phyloP scores from a whole-genome alignment of 1,284 basidiomycete species.

The Puccinia coronata region DNA sequence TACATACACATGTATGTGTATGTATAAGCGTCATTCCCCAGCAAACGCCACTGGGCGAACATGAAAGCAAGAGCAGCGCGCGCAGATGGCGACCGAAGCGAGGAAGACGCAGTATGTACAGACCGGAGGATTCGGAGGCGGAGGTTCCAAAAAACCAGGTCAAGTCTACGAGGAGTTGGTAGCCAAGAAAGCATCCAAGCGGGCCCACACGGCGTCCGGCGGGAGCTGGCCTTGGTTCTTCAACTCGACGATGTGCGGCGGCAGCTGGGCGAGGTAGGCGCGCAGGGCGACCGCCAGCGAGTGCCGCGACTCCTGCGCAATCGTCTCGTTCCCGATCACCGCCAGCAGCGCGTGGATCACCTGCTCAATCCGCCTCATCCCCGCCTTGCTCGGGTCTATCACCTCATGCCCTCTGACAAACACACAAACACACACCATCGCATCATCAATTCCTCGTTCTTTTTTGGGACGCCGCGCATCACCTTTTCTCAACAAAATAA shows the following conservation, averaged over 20 bases:
- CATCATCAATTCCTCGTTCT: not conserved
- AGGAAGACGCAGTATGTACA: no score
- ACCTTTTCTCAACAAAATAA: no score
- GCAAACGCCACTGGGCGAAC: no score
- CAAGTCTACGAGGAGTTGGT: not conserved
- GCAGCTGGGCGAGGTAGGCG: conserved; percentile 3
- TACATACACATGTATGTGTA: no score
- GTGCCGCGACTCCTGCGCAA: conserved; percentile 1
- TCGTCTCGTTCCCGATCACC: conserved; percentile 2
- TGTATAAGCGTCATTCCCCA: no score
- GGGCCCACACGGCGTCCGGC: not conserved
- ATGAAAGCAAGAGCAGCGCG: no score
- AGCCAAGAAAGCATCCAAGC: conserved; percentile 2
- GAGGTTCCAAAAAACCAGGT: conserved; percentile 1
- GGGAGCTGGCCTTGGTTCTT: not conserved
- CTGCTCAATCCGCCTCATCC: conserved; percentile 19
- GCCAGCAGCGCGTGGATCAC: not conserved
- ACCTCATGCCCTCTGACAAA: conserved; percentile 14
- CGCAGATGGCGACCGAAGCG: no score
- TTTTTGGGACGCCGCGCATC: not conserved
- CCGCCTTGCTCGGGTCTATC: conserved; percentile 20
- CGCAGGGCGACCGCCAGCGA: conserved; percentile 13
- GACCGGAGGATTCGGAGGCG: no score
- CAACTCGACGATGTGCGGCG: not conserved
- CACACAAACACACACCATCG: not conserved